These are phyloP conservation scores for Bipolaris oryzae DNA, from an alignment of 2,329 filamentous ascomycete genomes.

Conservation along the genomic window DNA sequence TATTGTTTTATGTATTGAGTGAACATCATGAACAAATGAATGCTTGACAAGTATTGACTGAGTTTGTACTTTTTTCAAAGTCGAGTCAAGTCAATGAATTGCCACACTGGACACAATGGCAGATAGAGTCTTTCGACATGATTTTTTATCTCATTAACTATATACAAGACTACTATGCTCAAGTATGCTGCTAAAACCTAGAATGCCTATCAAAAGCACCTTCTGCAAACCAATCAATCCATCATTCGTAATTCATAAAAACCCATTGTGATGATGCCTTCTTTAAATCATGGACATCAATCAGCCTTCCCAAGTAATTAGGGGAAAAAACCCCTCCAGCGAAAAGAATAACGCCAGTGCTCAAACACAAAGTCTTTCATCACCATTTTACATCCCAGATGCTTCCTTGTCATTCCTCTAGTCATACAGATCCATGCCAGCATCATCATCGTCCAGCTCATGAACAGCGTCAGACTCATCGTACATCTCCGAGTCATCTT, in stretches of 20 bases:
- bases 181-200: not conserved
- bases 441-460: conserved; percentile 63
- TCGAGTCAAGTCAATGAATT: not conserved
- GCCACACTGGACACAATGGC: too few species aligned
- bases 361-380: conserved; percentile 4
- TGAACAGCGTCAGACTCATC: conserved; percentile 77
- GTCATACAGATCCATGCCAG: conserved; percentile 69
- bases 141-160: conserved; percentile 21
- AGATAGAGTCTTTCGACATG: too few species aligned
- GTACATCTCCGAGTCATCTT: conserved; percentile 74
- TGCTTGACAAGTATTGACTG: not conserved
- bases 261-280: conserved; percentile 6
- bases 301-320: not conserved
- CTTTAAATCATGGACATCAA: not conserved
- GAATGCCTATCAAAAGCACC: conserved; percentile 5
- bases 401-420: conserved; percentile 50
- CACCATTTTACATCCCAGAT: not conserved
- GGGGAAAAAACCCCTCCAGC: conserved; percentile 3
- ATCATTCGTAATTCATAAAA: conserved; percentile 16
- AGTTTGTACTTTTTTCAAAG: too few species aligned
- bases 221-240: conserved; percentile 4
- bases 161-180: conserved; percentile 10
- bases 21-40: not conserved
- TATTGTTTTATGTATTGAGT: too few species aligned
- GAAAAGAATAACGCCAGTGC: conserved; percentile 20